phyloP scores from a whole-genome alignment of 164 flowering plant species.

The Aristolochia fimbriata region DNA sequence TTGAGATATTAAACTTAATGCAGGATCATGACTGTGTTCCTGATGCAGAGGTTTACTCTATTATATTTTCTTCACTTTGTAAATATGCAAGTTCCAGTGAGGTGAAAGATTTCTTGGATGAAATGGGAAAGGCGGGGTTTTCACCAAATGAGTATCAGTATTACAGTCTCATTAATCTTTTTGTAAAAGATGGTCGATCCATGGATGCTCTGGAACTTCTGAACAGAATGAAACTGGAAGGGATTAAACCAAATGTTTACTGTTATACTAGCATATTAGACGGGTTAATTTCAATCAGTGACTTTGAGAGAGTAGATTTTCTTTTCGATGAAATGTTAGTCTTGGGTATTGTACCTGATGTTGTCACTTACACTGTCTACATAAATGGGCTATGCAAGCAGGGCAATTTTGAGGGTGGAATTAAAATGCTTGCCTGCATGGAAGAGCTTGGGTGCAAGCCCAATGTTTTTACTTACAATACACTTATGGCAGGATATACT shows the following conservation, averaged over 20 bases:
- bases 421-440: conserved; percentile 45
- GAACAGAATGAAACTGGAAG: conserved; percentile 47
- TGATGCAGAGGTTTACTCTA: conserved; percentile 37
- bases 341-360: conserved; percentile 63
- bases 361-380: conserved; percentile 52
- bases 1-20: conserved; percentile 38
- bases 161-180: conserved; percentile 36
- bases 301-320: conserved; percentile 40
- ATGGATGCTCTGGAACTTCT: conserved; percentile 42
- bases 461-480: conserved; percentile 43
- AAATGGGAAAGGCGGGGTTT: conserved; percentile 39
- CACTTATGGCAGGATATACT: conserved; percentile 26
- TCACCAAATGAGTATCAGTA: conserved; percentile 31
- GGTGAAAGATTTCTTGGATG: conserved; percentile 36
- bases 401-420: conserved; percentile 35
- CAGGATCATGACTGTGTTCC: conserved; percentile 31
- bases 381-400: conserved; percentile 59
- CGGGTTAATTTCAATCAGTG: conserved; percentile 29
- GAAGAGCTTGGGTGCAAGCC: conserved; percentile 58
- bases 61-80: conserved; percentile 38
- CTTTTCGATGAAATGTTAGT: conserved; percentile 79
- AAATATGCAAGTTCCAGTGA: conserved; percentile 18
- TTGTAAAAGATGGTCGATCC: conserved; percentile 36
- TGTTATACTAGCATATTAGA: conserved; percentile 49
- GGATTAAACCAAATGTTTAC: conserved; percentile 49